Evolutionary conservation across 116 monocot genomes (phyloP), one percentile per base, ranked within the genome.

Genomic region (Trichopus zeylanicus): DNA sequence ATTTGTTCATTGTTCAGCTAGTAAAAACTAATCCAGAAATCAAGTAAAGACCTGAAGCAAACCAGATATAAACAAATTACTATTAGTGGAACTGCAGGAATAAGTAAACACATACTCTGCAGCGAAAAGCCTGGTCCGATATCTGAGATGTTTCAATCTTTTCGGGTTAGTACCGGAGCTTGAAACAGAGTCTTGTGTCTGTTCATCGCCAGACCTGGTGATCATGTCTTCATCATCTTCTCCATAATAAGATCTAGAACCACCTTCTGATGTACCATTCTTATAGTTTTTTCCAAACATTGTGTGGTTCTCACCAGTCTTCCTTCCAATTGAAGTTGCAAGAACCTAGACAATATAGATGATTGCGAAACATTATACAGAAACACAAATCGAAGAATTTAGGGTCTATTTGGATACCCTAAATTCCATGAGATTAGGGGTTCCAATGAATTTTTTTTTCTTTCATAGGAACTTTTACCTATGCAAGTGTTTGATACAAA

Each of bases 191-290:
- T 53, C 74, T 46, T 82, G 82, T 26, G 34, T 56, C 46, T 59
- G 42, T 24, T 46, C 60, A n/a, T 55, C 24, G 47, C 27, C 56
- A 26, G 81, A 74, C 38, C 68, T 73, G 49, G 72, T 62, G 75
- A 97, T 91, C 91, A 91, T 97, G 75, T 70, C 77, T 61, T 87
- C 97, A 73, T 87, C 82, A 80, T 87, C 87, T 59, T 82, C 78
- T 51, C 70, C 87, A 76, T 73, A 71, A 67, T 76, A 79, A 42
- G 75, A 32, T 49, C 49, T 65, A 30, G 21, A 11, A 67, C 69
- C 79, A 72, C 56, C 72, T 64, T 84, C 91, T 57, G 56, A 49
- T 34, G 31, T 61, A 62, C 62, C 66, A 65, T 67, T 73, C 42
- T 57, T 42, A 33, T 31, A 6, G 34, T 67, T 64, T 67, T 67